Percentiles rank a stretch among this genome's conserved stretches.
Evolutionary conservation across 495 filamentous ascomycete species (phyloP).

Genomic region (Penicillium parvum): DNA sequence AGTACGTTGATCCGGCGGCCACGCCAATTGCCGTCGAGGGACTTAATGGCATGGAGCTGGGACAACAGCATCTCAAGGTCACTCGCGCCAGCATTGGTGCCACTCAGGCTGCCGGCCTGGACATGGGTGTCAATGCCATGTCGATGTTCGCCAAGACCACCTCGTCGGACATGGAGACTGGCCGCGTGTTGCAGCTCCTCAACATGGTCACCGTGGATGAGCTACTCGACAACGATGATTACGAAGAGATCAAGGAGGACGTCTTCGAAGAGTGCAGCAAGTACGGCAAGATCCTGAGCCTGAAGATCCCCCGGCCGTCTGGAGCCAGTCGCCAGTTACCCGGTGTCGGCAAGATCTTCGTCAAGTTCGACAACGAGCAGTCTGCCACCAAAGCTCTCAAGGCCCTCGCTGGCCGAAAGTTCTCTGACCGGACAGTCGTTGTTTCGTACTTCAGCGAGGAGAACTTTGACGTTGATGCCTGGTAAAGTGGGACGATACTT

Average conservation of each 20-base stretch:
- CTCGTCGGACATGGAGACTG: constrained; percentile 66
- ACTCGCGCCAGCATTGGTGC: constrained; percentile 85
- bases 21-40: constrained; percentile 88
- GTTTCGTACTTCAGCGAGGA: constrained; percentile 86
- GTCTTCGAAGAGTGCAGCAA: constrained; percentile 88
- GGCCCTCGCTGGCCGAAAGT: constrained; percentile 87
- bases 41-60: constrained; percentile 87
- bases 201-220: constrained; percentile 99
- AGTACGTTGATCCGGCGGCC: constrained; percentile 73
- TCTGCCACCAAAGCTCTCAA: constrained; percentile 78
- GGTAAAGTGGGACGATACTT: constrained; percentile 8
- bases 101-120: constrained; percentile 81
- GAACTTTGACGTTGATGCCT: constrained; percentile 29
- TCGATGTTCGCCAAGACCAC: constrained; percentile 96
- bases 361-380: constrained; percentile 81
- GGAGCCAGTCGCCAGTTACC: constrained; percentile 74
- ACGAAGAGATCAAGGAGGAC: constrained; percentile 95
- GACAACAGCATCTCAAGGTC: constrained; percentile 79
- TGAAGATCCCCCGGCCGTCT: constrained; percentile 87
- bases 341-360: constrained; percentile 95
- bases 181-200: constrained; percentile 81
- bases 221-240: constrained; percentile 87
- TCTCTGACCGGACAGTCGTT: constrained; percentile 92
- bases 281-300: constrained; percentile 73
- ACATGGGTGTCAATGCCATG: constrained; percentile 98